Evolutionary conservation across 2,329 filamentous ascomycete species (phyloP).

Genomic region (Pseudocercospora fijiensis): DNA sequence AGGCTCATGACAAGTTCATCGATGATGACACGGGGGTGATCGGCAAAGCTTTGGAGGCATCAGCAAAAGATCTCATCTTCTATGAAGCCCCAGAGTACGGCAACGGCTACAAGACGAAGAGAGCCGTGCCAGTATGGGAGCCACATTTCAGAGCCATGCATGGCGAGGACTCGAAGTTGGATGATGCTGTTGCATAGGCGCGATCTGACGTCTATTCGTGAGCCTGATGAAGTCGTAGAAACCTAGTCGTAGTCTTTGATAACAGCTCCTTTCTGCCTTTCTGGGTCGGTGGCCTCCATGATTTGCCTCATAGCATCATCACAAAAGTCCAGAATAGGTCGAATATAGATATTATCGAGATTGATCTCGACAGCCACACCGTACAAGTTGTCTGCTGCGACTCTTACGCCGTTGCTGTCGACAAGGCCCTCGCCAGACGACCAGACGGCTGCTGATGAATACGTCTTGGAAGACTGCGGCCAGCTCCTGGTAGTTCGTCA

Average conservation of each 20-base stretch:
- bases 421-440: conserved; percentile 30
- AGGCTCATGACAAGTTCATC: conserved; percentile 49
- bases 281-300: conserved; percentile 35
- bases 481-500: conserved; percentile 40
- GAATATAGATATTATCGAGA: conserved; percentile 27
- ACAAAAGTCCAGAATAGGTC: conserved; percentile 29
- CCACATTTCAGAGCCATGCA: conserved; percentile 50
- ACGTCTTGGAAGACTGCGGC: conserved; percentile 40
- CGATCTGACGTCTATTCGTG: neutral
- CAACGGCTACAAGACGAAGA: conserved; percentile 46
- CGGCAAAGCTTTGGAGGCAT: conserved; percentile 50
- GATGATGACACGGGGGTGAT: conserved; percentile 43
- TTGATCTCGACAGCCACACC: conserved; percentile 33
- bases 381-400: conserved; percentile 25
- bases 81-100: conserved; percentile 40
- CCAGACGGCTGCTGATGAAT: conserved; percentile 37
- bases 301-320: conserved; percentile 34
- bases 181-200: conserved; percentile 40
- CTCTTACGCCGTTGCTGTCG: conserved; percentile 19
- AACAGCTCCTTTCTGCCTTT: conserved; percentile 34
- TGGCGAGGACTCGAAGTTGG: conserved; percentile 45
- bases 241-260: conserved; percentile 21
- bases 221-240: conserved; percentile 38
- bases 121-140: conserved; percentile 52
- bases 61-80: conserved; percentile 44